phyloP scores from a whole-genome alignment of 108 stramenopile species.

The Nitzschia palea region DNA sequence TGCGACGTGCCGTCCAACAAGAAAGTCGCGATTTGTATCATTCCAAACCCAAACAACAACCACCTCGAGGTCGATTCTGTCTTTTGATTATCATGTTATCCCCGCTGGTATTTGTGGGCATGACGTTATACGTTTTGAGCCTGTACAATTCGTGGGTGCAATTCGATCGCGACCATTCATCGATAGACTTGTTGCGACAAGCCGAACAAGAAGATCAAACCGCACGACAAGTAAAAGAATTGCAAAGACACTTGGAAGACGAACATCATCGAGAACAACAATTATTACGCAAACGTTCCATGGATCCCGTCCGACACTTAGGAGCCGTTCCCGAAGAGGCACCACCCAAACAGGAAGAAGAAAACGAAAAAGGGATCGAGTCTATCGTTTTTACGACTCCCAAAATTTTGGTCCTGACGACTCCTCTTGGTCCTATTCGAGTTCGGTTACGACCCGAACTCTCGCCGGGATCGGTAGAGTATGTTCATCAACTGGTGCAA shows the following conservation, averaged over 20 bases:
- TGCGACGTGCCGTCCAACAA: constrained; percentile 30
- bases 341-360: neutral
- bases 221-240: neutral
- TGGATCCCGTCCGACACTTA: neutral
- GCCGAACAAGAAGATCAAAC: neutral
- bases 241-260: neutral
- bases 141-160: neutral
- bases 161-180: neutral
- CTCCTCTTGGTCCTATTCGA: constrained; percentile 46
- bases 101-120: neutral
- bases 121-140: neutral
- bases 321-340: neutral
- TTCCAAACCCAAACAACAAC: neutral
- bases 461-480: constrained; percentile 54
- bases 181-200: neutral
- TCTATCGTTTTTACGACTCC: too few species aligned
- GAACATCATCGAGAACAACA: neutral
- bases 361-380: too few species aligned
- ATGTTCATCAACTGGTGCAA: constrained; percentile 51
- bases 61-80: neutral
- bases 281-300: neutral
- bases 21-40: constrained; percentile 9
- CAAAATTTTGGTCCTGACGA: constrained; percentile 16
- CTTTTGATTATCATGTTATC: constrained; percentile 10
- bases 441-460: constrained; percentile 58